Percentiles rank a stretch among this genome's conserved stretches.
Evolutionary conservation across 1,139 yeast species (phyloP).

Genomic region (Sugiyamaella grinbergsii): DNA sequence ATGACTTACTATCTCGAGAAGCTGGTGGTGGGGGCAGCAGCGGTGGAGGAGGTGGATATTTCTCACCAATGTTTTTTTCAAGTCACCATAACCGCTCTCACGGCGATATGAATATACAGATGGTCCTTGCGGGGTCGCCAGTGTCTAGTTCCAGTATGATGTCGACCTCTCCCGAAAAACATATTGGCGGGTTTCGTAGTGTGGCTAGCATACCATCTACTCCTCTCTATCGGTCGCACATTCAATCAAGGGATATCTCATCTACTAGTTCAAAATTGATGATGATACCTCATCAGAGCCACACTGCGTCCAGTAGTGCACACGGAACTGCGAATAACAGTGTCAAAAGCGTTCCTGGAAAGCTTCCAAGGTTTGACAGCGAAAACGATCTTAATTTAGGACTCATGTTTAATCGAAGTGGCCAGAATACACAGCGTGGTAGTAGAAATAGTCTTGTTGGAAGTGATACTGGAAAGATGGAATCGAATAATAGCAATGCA

Average conservation of each 20-base stretch:
- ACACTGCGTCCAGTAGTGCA: slow-evolving; percentile 12
- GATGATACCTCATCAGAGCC: neutral
- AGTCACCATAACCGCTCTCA: neutral
- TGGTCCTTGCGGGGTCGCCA: slow-evolving; percentile 17
- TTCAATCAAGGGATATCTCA: slow-evolving; percentile 18
- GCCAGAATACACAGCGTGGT: slow-evolving; percentile 26
- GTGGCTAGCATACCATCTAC: slow-evolving; percentile 16
- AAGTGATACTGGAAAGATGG: slow-evolving; percentile 18
- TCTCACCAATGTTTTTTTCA: slow-evolving; percentile 9
- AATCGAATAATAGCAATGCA: slow-evolving; percentile 31
- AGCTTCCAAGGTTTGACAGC: slow-evolving; percentile 21
- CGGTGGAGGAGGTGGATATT: slow-evolving; percentile 9
- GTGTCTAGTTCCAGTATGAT: slow-evolving; percentile 28
- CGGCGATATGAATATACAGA: neutral
- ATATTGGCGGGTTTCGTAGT: slow-evolving; percentile 19
- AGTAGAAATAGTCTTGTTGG: slow-evolving; percentile 30
- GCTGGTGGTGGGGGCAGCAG: slow-evolving; percentile 24
- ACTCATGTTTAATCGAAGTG: slow-evolving; percentile 24
- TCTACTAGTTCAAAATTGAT: slow-evolving; percentile 15
- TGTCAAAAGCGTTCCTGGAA: slow-evolving; percentile 16
- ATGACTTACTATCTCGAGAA: slow-evolving; percentile 26
- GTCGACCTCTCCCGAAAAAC: slow-evolving; percentile 35
- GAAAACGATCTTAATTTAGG: slow-evolving; percentile 28
- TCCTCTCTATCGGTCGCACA: slow-evolving; percentile 15
- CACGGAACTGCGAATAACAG: slow-evolving; percentile 23